These are phyloP conservation scores for Zymoseptoria crescenta DNA, from an alignment of 2,329 filamentous ascomycete genomes.

Conservation along the genomic window DNA sequence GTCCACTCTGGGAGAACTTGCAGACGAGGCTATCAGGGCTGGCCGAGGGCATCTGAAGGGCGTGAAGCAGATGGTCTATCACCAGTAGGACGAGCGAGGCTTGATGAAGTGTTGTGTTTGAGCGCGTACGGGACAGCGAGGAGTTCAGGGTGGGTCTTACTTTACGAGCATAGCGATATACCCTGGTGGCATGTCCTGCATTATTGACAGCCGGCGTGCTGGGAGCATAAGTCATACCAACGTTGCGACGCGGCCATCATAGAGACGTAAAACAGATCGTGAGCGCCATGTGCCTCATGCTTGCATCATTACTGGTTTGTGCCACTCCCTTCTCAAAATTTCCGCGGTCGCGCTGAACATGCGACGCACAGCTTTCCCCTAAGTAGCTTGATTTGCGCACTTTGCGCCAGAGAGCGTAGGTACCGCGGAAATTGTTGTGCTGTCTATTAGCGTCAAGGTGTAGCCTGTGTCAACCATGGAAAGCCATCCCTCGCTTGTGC, in stretches of 20 bases:
- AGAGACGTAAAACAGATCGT: background rate
- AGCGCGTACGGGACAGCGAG: background rate
- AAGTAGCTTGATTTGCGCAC: no score
- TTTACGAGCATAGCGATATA: background rate
- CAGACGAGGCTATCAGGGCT: constrained; percentile 16
- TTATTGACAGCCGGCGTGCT: background rate
- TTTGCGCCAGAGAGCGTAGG: no score
- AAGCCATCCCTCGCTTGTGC: no score
- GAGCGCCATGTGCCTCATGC: background rate
- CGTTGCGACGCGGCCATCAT: background rate
- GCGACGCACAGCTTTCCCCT: no score
- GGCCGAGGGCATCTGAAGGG: constrained; percentile 13
- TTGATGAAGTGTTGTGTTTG: background rate
- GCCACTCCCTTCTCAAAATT: no score
- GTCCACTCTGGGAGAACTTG: constrained; percentile 16
- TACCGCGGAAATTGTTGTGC: no score
- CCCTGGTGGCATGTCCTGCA: background rate
- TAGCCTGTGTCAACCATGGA: no score
- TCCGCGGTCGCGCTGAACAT: no score
- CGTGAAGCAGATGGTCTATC: constrained; percentile 12
- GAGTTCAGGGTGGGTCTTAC: background rate
- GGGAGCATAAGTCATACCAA: background rate
- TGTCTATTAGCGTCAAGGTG: no score
- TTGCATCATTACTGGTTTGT: no score
- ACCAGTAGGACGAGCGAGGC: constrained; percentile 5